A percentile compares a stretch with the other conserved stretches of the same genome.
Evolutionary conservation across 2,329 filamentous ascomycete species (phyloP).

Genomic region (Colletotrichum caudatum): DNA sequence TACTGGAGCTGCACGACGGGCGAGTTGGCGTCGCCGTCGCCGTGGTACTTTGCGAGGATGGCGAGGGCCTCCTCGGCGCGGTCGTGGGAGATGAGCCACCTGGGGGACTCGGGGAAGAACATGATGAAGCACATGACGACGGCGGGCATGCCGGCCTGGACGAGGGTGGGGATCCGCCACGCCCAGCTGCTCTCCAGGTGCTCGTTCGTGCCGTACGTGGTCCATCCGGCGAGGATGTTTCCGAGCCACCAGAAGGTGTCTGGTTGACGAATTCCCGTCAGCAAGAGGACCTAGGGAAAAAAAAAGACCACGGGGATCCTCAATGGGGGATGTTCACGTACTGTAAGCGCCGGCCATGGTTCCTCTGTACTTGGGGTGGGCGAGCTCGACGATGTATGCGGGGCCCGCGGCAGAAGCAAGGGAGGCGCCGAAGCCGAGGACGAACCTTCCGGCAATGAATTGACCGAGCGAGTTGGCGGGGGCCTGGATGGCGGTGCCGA

Average conservation of each 20-base stretch:
- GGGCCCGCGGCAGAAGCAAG: conserved; percentile 70
- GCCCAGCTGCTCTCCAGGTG: conserved; percentile 54
- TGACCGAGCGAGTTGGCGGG: conserved; percentile 57
- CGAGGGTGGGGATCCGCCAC: conserved; percentile 70
- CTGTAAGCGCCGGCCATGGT: conserved; percentile 61
- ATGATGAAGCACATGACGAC: conserved; percentile 71
- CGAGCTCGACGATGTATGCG: conserved; percentile 71
- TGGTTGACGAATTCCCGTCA: conserved; percentile 30
- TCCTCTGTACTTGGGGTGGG: conserved; percentile 72
- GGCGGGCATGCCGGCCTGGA: conserved; percentile 57
- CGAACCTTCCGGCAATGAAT: conserved; percentile 51
- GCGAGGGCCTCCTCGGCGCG: conserved; percentile 66
- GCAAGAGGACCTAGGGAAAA: background rate
- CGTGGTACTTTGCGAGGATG: conserved; percentile 70
- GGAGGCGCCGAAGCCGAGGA: conserved; percentile 68
- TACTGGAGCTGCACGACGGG: conserved; percentile 68
- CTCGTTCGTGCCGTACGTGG: conserved; percentile 57
- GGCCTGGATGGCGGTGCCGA: conserved; percentile 60
- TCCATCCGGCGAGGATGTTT: conserved; percentile 49
- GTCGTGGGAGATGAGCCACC: conserved; percentile 77
- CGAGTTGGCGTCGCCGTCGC: conserved; percentile 65
- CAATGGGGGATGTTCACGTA: conserved; percentile 55
- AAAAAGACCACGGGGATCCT: too few relatives aligned
- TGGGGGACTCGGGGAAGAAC: conserved; percentile 76
- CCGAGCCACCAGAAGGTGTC: conserved; percentile 62